Evolutionary conservation across 192 early-diverging fungal genomes (phyloP).

Genomic region (Coemansia sp.): DNA sequence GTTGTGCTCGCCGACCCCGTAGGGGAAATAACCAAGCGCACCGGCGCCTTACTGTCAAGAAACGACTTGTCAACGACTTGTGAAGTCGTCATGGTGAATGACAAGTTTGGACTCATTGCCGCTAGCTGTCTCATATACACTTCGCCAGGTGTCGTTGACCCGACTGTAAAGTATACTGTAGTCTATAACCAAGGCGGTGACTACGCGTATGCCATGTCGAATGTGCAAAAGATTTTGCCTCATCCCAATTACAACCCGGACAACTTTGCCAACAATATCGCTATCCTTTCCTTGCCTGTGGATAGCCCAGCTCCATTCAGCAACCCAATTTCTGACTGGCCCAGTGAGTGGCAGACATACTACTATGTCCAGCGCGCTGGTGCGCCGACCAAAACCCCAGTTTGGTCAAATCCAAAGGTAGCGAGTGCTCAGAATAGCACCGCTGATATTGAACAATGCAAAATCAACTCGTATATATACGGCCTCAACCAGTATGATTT

Average conservation of each 20-base stretch:
- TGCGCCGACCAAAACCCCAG: background rate
- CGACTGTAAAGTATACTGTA: background rate
- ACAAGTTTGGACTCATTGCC: conserved; percentile 21
- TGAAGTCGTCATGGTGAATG: conserved; percentile 18
- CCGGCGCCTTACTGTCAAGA: background rate
- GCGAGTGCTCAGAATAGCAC: background rate
- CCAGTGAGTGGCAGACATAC: conserved; percentile 15
- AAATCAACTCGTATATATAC: conserved; percentile 2
- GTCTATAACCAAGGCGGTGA: background rate
- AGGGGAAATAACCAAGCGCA: conserved; percentile 4
- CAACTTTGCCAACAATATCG: conserved; percentile 42
- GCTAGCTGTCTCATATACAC: conserved; percentile 23
- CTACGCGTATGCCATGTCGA: background rate
- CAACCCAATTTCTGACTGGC: conserved; percentile 15
- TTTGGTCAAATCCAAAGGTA: background rate
- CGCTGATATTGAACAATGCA: conserved; percentile 5
- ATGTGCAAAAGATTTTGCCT: conserved; percentile 1
- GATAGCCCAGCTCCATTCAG: background rate
- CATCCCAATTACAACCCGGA: conserved; percentile 27
- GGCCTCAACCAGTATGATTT: conserved; percentile 14
- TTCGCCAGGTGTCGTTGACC: background rate
- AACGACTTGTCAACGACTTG: conserved; percentile 12
- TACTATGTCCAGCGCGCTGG: conserved; percentile 16
- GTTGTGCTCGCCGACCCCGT: conserved; percentile 2
- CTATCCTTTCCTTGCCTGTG: conserved; percentile 4